Evolutionary conservation across 495 filamentous ascomycete species (phyloP).

Genomic region (Bacidia rubella): DNA sequence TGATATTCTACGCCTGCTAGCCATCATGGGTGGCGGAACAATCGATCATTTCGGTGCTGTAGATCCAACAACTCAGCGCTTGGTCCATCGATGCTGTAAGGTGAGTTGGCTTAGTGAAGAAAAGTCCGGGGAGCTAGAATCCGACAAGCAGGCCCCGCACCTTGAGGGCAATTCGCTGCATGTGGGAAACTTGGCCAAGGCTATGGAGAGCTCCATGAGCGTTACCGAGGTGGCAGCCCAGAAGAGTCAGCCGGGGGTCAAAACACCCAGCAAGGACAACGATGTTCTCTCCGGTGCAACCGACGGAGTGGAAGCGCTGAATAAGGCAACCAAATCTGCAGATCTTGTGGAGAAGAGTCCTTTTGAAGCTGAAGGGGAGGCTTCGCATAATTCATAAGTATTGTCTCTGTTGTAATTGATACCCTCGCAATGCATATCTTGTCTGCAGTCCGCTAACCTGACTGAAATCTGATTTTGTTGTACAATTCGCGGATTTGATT

Average conservation of each 20-base stretch:
- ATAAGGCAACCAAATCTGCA: neutral
- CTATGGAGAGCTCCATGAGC: slow-evolving; percentile 42
- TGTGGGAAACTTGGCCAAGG: slow-evolving; percentile 31
- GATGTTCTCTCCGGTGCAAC: slow-evolving; percentile 1
- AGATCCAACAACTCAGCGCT: slow-evolving; percentile 75
- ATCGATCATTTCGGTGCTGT: slow-evolving; percentile 73
- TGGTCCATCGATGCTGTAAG: slow-evolving; percentile 66
- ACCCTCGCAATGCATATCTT: too few relatives aligned
- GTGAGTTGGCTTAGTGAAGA: slow-evolving; percentile 65
- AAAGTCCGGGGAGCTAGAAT: slow-evolving; percentile 22
- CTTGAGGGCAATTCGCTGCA: slow-evolving; percentile 24
- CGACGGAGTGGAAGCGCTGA: neutral
- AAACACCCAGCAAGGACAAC: slow-evolving; percentile 53
- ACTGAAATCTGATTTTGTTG: too few relatives aligned
- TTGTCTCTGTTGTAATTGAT: neutral
- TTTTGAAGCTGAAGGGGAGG: slow-evolving; percentile 19
- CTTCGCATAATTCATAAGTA: neutral
- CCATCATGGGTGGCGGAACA: slow-evolving; percentile 41
- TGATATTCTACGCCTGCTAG: slow-evolving; percentile 65
- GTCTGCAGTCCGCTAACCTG: too few relatives aligned
- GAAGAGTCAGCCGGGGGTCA: slow-evolving; percentile 71
- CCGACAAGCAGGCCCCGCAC: slow-evolving; percentile 26
- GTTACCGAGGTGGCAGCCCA: slow-evolving; percentile 67
- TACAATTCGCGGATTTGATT: too few relatives aligned
- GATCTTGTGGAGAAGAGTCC: slow-evolving; percentile 12